These are phyloP conservation scores for Coelastrella sp. DNA, from an alignment of 139 green algal species.

Conservation along the genomic window DNA sequence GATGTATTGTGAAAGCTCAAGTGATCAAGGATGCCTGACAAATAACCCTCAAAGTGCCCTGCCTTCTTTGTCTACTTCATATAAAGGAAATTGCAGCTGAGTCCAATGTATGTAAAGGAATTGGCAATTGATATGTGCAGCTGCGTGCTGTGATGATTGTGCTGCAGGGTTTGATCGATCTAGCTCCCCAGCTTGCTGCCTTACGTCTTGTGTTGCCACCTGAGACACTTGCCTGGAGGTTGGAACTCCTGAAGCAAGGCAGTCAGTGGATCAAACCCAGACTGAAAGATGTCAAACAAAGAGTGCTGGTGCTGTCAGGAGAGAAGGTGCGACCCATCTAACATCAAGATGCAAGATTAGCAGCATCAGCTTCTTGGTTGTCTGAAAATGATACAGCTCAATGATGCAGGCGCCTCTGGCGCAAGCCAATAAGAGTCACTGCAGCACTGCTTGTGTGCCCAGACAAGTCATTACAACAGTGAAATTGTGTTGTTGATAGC, in stretches of 20 bases:
- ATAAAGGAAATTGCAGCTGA: no score
- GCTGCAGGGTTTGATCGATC: slow-evolving; percentile 60
- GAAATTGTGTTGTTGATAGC: neutral
- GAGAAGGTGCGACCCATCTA: slow-evolving; percentile 31
- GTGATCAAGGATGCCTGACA: neutral
- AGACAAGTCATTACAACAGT: no score
- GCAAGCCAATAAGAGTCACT: no score
- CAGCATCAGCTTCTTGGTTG: no score
- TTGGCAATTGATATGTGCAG: no score
- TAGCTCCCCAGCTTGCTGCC: slow-evolving; percentile 65
- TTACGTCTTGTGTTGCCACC: slow-evolving; percentile 79
- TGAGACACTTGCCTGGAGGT: slow-evolving; percentile 79
- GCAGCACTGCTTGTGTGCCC: no score
- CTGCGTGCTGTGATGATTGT: no score
- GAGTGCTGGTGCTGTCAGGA: slow-evolving; percentile 74
- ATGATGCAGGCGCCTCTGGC: no score
- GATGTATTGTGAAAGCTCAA: neutral
- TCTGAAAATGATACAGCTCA: no score
- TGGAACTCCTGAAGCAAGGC: slow-evolving; percentile 82
- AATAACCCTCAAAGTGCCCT: neutral
- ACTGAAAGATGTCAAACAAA: slow-evolving; percentile 72
- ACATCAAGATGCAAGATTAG: no score
- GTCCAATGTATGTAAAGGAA: no score
- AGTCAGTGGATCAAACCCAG: slow-evolving; percentile 63
- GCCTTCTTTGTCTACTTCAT: neutral